Evolutionary conservation across 1,284 basidiomycete species (phyloP).

Genomic region (Entoloma clypeatum): DNA sequence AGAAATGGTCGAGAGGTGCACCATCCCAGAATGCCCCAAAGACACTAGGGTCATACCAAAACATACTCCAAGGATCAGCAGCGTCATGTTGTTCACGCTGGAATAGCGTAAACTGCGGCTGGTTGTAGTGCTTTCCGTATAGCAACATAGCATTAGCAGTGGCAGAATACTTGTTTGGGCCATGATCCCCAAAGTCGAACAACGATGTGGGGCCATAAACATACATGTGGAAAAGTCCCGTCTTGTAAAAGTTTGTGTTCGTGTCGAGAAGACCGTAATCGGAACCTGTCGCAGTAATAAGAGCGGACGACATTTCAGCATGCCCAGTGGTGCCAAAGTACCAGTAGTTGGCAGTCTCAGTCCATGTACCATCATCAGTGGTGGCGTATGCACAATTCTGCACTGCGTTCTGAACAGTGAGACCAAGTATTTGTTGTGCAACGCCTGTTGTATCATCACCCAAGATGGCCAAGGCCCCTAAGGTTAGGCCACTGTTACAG

Average conservation of each 20-base stretch:
- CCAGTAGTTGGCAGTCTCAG: slow-evolving; percentile 96
- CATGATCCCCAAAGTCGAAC: slow-evolving; percentile 92
- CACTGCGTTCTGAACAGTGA: slow-evolving; percentile 73
- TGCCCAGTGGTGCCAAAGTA: slow-evolving; percentile 92
- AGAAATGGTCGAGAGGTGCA: slow-evolving; percentile 79
- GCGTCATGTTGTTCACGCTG: slow-evolving; percentile 92
- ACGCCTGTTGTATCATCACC: slow-evolving; percentile 78
- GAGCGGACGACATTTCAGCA: slow-evolving; percentile 86
- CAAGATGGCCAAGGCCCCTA: slow-evolving; percentile 88
- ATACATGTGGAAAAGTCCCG: slow-evolving; percentile 91
- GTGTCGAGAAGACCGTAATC: slow-evolving; percentile 69
- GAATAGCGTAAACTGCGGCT: slow-evolving; percentile 79
- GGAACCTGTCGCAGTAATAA: slow-evolving; percentile 84
- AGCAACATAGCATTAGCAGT: slow-evolving; percentile 77
- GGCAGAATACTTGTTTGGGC: slow-evolving; percentile 91
- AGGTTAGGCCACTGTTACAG: slow-evolving; percentile 87
- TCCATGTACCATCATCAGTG: slow-evolving; percentile 86
- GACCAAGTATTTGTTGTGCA: slow-evolving; percentile 64
- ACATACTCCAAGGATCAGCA: slow-evolving; percentile 92
- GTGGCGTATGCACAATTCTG: slow-evolving; percentile 72
- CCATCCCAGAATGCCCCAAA: slow-evolving; percentile 92
- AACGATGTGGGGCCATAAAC: slow-evolving; percentile 80
- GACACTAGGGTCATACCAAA: slow-evolving; percentile 90
- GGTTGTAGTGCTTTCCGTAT: slow-evolving; percentile 64
- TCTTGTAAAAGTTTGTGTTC: slow-evolving; percentile 72